Evolutionary conservation across 208 protist genomes (phyloP), one percentile per base, ranked within the genome.

Genomic region (Zelonia costaricensis): DNA sequence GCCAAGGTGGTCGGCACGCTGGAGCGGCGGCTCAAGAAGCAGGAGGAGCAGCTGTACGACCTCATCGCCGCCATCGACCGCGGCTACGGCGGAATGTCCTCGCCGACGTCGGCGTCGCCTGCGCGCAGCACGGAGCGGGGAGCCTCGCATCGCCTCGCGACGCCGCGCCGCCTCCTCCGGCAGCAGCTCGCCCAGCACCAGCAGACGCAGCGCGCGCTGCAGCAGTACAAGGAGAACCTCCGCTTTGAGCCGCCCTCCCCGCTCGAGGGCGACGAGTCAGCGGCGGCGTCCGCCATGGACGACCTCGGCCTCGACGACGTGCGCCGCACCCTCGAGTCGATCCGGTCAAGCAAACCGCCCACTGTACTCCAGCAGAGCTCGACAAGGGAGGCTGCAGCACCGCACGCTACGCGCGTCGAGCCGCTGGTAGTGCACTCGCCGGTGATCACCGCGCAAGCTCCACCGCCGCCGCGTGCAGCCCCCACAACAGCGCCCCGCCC

Each of bases 1-100:
- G 78, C 70, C 16, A 86, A 82, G 61, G 79, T 91, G 22, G 80
- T 95, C 4, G 51, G 31, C 28, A 92, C 82, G 22, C 70, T 93
- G 36, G 86, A 92, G 75, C 62, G 72, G 42, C 84, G 88, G 1
- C 61, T 94, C 10, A 74, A 74, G 20, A 85, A 87, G 47, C 88
- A 92, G 57, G 84, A 94, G 65, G 74, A 86, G 18, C 85, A 92
- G 46, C 67, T 94, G 39, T 83, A 71, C 47, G 80, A 90, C 13
- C 48, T 90, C 1, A 69, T 88, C 45, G 46, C 44, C 15, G 64
- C 69, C 13, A 47, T 87, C n/a, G 82, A 88, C 35, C 28, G 58
- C 40, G 67, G 56, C 55, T 68, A 80, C 61, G 27, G n/a, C 51
- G 52, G 46, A n/a, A 35, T 27, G 9, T 23, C 64, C 16, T 31